Base-by-base conservation (phyloP, 163 green algal genomes). In the Chlamydomonas reinhardtii region DNA sequence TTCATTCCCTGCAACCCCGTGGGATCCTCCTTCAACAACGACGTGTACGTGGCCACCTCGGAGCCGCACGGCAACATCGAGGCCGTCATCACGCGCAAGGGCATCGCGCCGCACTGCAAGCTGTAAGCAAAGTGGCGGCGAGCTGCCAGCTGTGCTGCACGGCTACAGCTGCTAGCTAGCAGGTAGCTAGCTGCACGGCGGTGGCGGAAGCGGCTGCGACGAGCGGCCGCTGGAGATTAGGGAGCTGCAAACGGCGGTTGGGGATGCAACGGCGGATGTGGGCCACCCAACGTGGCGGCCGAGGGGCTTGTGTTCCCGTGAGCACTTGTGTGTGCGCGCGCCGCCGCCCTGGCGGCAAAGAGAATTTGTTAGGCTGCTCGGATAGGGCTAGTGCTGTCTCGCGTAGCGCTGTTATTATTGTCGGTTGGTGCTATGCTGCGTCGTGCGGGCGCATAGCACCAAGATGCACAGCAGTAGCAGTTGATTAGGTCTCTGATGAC, bases 61-160 rank as follows among this genome's bases (percentile, higher is more conserved):
- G 97, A 99, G 92, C 97, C 97, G 17, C 97, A 99, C 81, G 97
- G 97, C 48, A 96, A 94, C 84, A 99, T 99, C 84, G 94, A 98
- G 90, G 95, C 95, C 6, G 86, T 91, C 4, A 82, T 99, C 12
- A 97, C 94, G 0, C 93, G 96, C 27, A 88, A 90, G 19, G 56
- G 80, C 22, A 59, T 37, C 29, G 17, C 12, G 24, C 68, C 84
- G 15, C 89, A 90, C 84, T 22, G 73, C 59, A 89, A 88, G 73
- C 78, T 91, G 72, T 91, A 34, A 76, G 39, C n/a, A n/a, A n/a
- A n/a, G n/a, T n/a, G n/a, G n/a, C n/a, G n/a, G n/a, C n/a, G n/a
- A n/a, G n/a, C n/a, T n/a, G n/a, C 3, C n/a, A 16, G 68, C 14
- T 4, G 32, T 2, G 9, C 24, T 16, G 31, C 32, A 54, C 8